Conservation (phyloP, 2,329 filamentous ascomycete species). For the Proliferodiscus dingleyae region DNA sequence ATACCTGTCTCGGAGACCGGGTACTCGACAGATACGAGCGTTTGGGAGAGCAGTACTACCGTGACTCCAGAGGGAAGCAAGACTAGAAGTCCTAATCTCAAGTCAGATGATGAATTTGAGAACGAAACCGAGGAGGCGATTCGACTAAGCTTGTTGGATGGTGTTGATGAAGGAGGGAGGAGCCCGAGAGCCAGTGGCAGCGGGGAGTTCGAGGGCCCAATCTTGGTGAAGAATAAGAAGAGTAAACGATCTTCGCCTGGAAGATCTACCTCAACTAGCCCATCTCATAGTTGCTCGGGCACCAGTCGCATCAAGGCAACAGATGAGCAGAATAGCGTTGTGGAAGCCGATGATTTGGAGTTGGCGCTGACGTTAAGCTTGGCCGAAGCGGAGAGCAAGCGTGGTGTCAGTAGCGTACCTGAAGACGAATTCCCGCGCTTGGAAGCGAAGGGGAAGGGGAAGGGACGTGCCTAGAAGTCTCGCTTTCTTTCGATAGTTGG, state of each 20-base stretch:
- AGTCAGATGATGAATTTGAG: constrained; percentile 44
- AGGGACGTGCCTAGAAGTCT: constrained; percentile 21
- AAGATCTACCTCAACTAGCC: constrained; percentile 33
- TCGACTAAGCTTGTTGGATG: constrained; percentile 55
- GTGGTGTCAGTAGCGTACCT: constrained; percentile 17
- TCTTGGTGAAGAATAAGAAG: constrained; percentile 44
- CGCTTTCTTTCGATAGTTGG: neutral
- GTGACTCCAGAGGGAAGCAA: constrained; percentile 53
- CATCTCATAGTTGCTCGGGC: constrained; percentile 31
- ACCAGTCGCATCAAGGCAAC: constrained; percentile 14
- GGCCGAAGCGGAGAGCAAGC: constrained; percentile 44
- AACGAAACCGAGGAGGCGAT: constrained; percentile 62
- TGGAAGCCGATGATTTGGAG: constrained; percentile 49
- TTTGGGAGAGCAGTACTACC: constrained; percentile 38
- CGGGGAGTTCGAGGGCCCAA: constrained; percentile 47
- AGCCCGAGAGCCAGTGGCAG: constrained; percentile 43
- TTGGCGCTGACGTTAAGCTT: constrained; percentile 57
- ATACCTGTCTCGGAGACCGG: constrained; percentile 37
- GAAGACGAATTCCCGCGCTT: constrained; percentile 38
- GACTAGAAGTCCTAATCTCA: constrained; percentile 26
- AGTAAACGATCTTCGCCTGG: constrained; percentile 29
- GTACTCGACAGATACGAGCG: constrained; percentile 44
- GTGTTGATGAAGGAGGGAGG: constrained; percentile 42
- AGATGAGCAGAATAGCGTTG: constrained; percentile 6
- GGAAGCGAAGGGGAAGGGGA: constrained; percentile 39